Conservation (phyloP, 305 asterid genomes). For the Fraxinus greggii region DNA sequence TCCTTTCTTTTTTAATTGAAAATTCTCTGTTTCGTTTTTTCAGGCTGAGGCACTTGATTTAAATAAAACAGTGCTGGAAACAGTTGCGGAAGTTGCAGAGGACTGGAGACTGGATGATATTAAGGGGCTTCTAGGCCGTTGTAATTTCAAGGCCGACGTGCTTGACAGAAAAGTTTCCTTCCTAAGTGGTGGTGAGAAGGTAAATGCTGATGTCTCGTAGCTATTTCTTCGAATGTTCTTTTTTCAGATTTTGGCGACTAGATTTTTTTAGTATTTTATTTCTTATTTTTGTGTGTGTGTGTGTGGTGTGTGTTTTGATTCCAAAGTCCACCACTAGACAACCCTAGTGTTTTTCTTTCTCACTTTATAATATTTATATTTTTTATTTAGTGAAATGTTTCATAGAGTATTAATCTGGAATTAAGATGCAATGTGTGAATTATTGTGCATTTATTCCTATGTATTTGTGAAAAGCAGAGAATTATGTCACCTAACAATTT, state of each 20-base stretch:
- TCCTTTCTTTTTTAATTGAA: background rate
- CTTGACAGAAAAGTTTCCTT: conserved; percentile 92
- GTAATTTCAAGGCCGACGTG: conserved; percentile 87
- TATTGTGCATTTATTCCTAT: no score
- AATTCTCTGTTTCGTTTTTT: background rate
- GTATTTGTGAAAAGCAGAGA: background rate
- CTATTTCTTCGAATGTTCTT: background rate
- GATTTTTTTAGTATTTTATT: background rate
- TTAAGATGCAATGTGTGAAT: no score
- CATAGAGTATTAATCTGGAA: background rate
- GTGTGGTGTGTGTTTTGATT: background rate
- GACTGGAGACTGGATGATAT: conserved; percentile 96
- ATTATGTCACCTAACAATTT: no score
- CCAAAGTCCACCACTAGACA: background rate
- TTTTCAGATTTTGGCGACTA: background rate
- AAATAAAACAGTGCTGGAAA: conserved; percentile 81
- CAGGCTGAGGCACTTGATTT: conserved; percentile 97
- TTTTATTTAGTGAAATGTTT: background rate
- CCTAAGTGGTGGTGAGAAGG: conserved; percentile 99
- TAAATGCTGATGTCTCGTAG: conserved; percentile 23
- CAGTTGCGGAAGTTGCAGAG: conserved; percentile 93
- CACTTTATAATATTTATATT: background rate
- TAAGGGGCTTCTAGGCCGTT: conserved; percentile 95
- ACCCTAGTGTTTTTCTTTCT: background rate
- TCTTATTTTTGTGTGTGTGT: background rate